phyloP scores from a whole-genome alignment of 441 rosid genomes.

The Gossypium schwendimanii region DNA sequence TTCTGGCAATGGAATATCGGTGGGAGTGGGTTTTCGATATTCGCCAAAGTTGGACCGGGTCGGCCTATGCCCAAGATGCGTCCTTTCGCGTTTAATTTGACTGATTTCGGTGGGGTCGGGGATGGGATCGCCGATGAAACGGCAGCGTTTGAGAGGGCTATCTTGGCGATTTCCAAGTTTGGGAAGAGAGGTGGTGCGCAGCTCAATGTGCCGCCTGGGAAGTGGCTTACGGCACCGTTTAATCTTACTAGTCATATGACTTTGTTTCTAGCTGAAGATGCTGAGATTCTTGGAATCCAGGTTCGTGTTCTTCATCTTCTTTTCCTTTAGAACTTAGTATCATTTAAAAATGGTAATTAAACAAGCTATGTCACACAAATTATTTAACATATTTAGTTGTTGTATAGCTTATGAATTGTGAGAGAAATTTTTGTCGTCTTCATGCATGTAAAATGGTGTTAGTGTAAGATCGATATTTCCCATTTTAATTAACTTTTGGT shows the following conservation, averaged over 20 bases:
- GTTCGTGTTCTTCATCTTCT: slow-evolving; percentile 25
- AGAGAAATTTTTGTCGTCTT: neutral
- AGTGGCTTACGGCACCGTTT: slow-evolving; percentile 94
- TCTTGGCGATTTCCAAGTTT: slow-evolving; percentile 67
- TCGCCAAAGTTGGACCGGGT: slow-evolving; percentile 30
- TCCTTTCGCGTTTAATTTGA: slow-evolving; percentile 62
- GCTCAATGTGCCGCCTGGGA: slow-evolving; percentile 84
- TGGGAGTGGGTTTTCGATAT: slow-evolving; percentile 31
- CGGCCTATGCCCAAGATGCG: slow-evolving; percentile 51
- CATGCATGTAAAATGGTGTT: neutral
- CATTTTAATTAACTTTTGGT: neutral
- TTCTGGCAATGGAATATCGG: slow-evolving; percentile 63
- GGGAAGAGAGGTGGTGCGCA: slow-evolving; percentile 69
- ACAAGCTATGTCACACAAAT: neutral
- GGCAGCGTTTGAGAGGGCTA: slow-evolving; percentile 81
- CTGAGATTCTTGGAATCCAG: slow-evolving; percentile 77
- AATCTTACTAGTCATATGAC: slow-evolving; percentile 94
- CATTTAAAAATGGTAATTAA: neutral
- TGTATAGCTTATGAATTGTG: neutral
- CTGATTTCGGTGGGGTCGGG: slow-evolving; percentile 85
- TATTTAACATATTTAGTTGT: neutral
- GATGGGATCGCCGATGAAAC: slow-evolving; percentile 80
- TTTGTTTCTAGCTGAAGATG: slow-evolving; percentile 75
- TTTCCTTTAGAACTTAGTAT: neutral
- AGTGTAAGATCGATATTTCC: neutral